phyloP scores from a whole-genome alignment of 2,329 filamentous ascomycete genomes.

The Xylariaceae sp. region DNA sequence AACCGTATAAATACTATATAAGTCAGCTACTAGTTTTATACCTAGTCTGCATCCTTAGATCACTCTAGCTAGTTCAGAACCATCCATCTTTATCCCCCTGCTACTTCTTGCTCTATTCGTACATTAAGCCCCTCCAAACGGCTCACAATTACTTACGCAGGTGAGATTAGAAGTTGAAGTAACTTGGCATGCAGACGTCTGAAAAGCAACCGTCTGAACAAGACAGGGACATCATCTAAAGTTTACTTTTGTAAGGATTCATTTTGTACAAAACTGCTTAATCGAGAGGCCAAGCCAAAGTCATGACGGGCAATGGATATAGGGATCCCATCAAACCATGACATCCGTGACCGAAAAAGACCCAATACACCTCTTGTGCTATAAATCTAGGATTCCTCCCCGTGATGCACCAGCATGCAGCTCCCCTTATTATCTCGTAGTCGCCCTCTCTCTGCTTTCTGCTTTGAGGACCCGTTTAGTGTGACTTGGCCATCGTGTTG shows the following conservation, averaged over 20 bases:
- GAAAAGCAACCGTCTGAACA: too few relatives aligned
- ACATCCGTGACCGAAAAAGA: constrained; percentile 22
- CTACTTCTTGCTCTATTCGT: too few relatives aligned
- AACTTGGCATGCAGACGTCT: too few relatives aligned
- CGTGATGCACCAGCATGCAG: constrained; percentile 22
- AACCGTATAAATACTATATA: too few relatives aligned
- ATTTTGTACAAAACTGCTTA: constrained; percentile 29
- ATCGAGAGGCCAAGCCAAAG: constrained; percentile 9
- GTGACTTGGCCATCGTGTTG: constrained; percentile 91
- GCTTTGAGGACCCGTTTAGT: constrained; percentile 21
- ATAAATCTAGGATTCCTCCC: constrained; percentile 25
- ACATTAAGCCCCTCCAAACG: too few relatives aligned
- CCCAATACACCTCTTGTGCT: constrained; percentile 23
- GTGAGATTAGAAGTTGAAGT: too few relatives aligned
- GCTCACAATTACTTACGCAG: too few relatives aligned
- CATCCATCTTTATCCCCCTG: too few relatives aligned
- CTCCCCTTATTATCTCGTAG: constrained; percentile 13
- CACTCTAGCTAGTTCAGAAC: too few relatives aligned
- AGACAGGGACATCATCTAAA: too few relatives aligned
- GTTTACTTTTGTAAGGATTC: constrained; percentile 22
- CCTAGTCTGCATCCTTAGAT: too few relatives aligned
- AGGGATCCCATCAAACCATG: constrained; percentile 21
- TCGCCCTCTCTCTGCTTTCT: constrained; percentile 5
- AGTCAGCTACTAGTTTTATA: too few relatives aligned
- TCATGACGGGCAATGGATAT: constrained; percentile 20